These are phyloP conservation scores for Acanthamoeba royreba DNA, from an alignment of 208 protist species.

Conservation along the genomic window DNA sequence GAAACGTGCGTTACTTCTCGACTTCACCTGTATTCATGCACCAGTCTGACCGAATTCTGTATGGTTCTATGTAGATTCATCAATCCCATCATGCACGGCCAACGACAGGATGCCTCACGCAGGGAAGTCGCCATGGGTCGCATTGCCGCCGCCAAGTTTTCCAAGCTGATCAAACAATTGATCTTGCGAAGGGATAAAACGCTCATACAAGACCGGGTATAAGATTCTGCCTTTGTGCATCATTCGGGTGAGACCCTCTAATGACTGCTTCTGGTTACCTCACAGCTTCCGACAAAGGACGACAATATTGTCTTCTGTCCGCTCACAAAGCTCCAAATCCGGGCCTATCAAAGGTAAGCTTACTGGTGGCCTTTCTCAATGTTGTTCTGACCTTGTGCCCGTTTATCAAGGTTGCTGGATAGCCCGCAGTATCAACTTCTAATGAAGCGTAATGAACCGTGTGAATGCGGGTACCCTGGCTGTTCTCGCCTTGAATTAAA, in stretches of 20 bases:
- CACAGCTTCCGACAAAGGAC: slow-evolving; percentile 12
- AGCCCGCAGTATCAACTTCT: slow-evolving; percentile 11
- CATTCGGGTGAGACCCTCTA: too few species aligned
- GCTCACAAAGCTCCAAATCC: slow-evolving; percentile 32
- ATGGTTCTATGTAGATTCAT: background rate
- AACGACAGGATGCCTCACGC: slow-evolving; percentile 41
- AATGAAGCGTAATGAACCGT: background rate
- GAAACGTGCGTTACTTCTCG: background rate
- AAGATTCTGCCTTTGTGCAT: background rate
- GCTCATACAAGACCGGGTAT: background rate
- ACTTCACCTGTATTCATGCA: background rate
- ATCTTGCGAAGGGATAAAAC: slow-evolving; percentile 53
- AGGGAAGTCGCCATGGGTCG: slow-evolving; percentile 40
- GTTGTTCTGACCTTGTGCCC: background rate
- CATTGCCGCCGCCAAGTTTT: slow-evolving; percentile 6
- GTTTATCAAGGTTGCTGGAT: background rate
- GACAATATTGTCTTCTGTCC: slow-evolving; percentile 57
- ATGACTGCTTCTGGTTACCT: background rate
- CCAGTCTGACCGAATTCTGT: background rate
- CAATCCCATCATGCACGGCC: slow-evolving; percentile 53
- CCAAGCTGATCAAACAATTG: slow-evolving; percentile 35
- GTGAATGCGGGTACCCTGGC: background rate
- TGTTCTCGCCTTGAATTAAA: background rate
- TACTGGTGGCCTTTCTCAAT: background rate
- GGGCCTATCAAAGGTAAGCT: background rate